Conservation (phyloP, 2,329 filamentous ascomycete species). For the Colletotrichum costaricense region DNA sequence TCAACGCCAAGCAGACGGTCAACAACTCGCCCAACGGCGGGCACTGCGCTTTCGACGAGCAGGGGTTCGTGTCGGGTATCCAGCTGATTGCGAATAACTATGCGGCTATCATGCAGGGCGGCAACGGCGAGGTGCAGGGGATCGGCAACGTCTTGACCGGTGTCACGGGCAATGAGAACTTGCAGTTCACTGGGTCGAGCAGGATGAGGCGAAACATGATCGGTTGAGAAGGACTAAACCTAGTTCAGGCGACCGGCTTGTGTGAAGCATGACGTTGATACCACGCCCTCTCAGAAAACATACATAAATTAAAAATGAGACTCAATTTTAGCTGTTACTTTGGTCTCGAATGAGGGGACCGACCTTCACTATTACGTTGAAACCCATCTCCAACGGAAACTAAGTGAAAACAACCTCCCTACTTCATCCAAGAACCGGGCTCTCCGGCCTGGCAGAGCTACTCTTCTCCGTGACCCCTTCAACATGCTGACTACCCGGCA, state of each 20-base stretch:
- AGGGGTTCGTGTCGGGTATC: slow-evolving; percentile 65
- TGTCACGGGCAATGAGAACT: slow-evolving; percentile 60
- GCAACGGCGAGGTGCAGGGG: slow-evolving; percentile 59
- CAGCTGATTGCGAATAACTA: slow-evolving; percentile 67
- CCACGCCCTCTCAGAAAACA: background rate
- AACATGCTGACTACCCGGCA: background rate
- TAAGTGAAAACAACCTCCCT: no score
- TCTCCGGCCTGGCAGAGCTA: background rate
- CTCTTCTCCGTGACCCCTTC: background rate
- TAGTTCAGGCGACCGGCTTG: background rate
- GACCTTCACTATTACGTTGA: background rate
- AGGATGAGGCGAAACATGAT: slow-evolving; percentile 27
- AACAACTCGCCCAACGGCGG: slow-evolving; percentile 66
- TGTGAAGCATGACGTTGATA: slow-evolving; percentile 1
- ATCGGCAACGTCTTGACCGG: slow-evolving; percentile 61
- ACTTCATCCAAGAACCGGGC: background rate
- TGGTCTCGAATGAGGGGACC: background rate
- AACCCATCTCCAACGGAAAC: background rate
- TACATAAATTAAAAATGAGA: background rate
- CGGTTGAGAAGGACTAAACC: slow-evolving; percentile 6
- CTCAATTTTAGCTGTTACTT: background rate
- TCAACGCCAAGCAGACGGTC: slow-evolving; percentile 65
- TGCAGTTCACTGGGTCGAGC: slow-evolving; percentile 48
- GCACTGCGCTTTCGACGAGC: slow-evolving; percentile 68
- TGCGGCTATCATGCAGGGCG: slow-evolving; percentile 63